A percentile compares a stretch with the other conserved stretches of the same genome.
Conservation (phyloP, 768 basidiomycete genomes). For the Phylloporus sp. region DNA sequence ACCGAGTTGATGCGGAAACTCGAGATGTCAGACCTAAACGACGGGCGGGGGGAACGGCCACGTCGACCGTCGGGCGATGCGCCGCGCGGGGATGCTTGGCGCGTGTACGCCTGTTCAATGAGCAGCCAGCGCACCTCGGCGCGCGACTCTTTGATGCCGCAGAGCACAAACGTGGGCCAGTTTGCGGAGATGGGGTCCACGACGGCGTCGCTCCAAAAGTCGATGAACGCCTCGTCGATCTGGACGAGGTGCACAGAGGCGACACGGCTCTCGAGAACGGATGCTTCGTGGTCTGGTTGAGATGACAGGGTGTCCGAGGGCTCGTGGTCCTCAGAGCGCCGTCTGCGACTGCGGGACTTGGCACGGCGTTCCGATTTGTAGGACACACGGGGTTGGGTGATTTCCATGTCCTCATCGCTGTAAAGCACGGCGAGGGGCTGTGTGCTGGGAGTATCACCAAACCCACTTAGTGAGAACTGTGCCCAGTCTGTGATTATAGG, state of each 20-base stretch:
- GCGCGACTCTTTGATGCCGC: constrained; percentile 51
- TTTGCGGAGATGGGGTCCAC: constrained; percentile 59
- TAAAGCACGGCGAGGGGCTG: constrained; percentile 51
- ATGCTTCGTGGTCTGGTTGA: constrained; percentile 11
- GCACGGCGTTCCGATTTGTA: constrained; percentile 35
- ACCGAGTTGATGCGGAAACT: constrained; percentile 37
- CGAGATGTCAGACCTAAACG: constrained; percentile 42
- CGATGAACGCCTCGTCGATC: constrained; percentile 77
- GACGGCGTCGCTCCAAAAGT: constrained; percentile 77
- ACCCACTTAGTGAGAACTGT: constrained; percentile 66
- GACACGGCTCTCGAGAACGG: constrained; percentile 36
- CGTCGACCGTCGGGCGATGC: constrained; percentile 25
- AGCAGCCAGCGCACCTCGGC: constrained; percentile 56
- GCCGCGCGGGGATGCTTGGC: constrained; percentile 28
- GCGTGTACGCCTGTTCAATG: constrained; percentile 57
- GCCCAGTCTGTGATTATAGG: constrained; percentile 51
- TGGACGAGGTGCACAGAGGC: constrained; percentile 41
- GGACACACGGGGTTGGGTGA: constrained; percentile 38
- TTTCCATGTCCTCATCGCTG: constrained; percentile 66
- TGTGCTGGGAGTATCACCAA: constrained; percentile 37
- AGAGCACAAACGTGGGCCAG: constrained; percentile 71
- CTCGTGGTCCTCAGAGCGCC: constrained; percentile 19
- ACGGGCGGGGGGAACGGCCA: constrained; percentile 41
- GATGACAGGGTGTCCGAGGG: constrained; percentile 15
- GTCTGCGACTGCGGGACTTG: constrained; percentile 25